A percentile compares a stretch with the other conserved stretches of the same genome.
Evolutionary conservation across 148 eudicot species (phyloP).

Genomic region (Gaultheria prostrata): DNA sequence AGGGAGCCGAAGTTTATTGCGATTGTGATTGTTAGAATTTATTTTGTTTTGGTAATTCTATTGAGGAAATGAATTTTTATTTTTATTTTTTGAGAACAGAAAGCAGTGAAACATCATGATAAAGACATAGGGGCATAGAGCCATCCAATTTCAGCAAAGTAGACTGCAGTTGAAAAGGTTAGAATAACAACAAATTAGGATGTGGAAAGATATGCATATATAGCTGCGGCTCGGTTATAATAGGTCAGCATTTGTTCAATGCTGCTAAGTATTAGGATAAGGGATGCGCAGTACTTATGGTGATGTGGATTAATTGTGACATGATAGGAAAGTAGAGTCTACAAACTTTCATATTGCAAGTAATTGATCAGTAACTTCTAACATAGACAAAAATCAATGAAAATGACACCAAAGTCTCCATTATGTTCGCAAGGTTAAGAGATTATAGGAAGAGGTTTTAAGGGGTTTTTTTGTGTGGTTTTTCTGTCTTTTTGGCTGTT

Average conservation of each 20-base stretch:
- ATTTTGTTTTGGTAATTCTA: too few relatives aligned
- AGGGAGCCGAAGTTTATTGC: too few relatives aligned
- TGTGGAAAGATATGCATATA: background rate
- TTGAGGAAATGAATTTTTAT: too few relatives aligned
- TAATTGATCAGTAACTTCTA: background rate
- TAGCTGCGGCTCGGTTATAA: background rate
- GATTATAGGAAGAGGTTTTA: too few relatives aligned
- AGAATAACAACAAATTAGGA: slow-evolving; percentile 6
- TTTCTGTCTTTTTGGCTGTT: too few relatives aligned
- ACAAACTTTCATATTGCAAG: background rate
- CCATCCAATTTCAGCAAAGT: background rate
- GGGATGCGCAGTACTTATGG: background rate
- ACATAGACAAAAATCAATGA: background rate
- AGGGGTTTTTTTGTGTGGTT: too few relatives aligned
- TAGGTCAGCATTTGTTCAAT: background rate
- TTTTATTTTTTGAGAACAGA: too few relatives aligned
- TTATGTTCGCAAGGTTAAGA: background rate
- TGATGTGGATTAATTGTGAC: background rate
- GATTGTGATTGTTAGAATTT: too few relatives aligned
- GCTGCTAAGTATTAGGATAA: slow-evolving; percentile 1
- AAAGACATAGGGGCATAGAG: background rate
- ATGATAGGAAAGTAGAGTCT: background rate
- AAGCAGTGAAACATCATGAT: background rate
- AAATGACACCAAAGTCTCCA: background rate
- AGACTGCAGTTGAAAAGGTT: background rate